phyloP scores from a whole-genome alignment of 257 asterid species.

The Petunia secreta region DNA sequence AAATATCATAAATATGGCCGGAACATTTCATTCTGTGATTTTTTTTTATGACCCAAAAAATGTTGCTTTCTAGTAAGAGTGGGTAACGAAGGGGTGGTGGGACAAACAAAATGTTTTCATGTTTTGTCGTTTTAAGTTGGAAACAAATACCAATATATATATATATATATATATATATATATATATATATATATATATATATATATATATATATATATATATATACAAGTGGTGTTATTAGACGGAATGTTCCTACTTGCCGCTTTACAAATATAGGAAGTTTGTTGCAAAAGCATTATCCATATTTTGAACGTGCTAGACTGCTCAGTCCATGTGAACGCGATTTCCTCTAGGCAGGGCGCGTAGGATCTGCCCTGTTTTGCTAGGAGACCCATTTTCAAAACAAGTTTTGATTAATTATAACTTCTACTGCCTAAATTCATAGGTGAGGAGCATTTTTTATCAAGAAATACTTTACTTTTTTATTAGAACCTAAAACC shows the following conservation, averaged over 20 bases:
- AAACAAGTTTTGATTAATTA: too few relatives aligned
- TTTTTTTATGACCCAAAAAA: too few relatives aligned
- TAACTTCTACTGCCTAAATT: too few relatives aligned
- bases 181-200: too few relatives aligned
- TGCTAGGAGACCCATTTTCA: too few relatives aligned
- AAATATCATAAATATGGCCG: neutral
- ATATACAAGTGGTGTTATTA: neutral
- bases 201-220: too few relatives aligned
- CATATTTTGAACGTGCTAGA: conserved; percentile 38
- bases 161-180: too few relatives aligned
- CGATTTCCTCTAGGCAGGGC: neutral
- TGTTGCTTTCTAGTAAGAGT: neutral
- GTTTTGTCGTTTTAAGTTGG: neutral
- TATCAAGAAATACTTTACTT: too few relatives aligned
- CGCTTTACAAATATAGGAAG: neutral
- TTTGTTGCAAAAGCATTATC: neutral
- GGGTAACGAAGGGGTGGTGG: neutral
- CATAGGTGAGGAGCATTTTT: too few relatives aligned
- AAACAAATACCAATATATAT: too few relatives aligned
- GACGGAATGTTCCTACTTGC: neutral
- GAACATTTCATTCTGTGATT: neutral
- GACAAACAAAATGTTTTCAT: neutral
- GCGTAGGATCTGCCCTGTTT: too few relatives aligned
- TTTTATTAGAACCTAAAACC: too few relatives aligned
- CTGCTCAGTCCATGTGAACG: conserved; percentile 8